Evolutionary conservation across 2,329 filamentous ascomycete species (phyloP), one percentile per base, ranked within the genome.

Genomic region (Periconia sp.): DNA sequence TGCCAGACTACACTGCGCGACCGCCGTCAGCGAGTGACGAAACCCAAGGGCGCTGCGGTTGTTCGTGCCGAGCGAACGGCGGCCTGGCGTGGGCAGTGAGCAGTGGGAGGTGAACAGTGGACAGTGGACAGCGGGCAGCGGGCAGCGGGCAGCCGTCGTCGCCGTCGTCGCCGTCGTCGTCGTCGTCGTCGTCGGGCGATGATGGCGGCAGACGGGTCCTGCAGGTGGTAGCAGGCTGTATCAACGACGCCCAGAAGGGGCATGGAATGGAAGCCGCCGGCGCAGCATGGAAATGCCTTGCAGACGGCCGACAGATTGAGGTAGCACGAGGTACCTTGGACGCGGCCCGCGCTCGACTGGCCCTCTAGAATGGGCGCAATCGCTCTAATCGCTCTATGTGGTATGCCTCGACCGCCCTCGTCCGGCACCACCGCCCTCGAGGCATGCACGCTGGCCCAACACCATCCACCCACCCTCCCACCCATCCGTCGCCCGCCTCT

Each of bases 361-460:
- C 54, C 54, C 54, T 43, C 56, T 53, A 57, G 54, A 56, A 60
- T 44, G 48, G 55, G 63, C 59, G 54, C 58, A 61, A 59, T 63
- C 52, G 57, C 57, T 60, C 57, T 48, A 44, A 30, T 46, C 42
- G 41, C 23, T 31, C 39, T 48, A 59, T n/a, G n/a, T n/a, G n/a
- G n/a, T n/a, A n/a, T 63, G 59, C 56, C 63, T 65, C 61, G 61
- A 65, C 60, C 64, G 63, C 63, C 63, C 59, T 64, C 57, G 53
- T 53, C 56, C 61, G 64, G 62, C 52, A 56, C 57, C 55, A 63
- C 59, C 56, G 61, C 60, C 56, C 44, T 59, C 46, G 37, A 46
- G 40, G 53, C 48, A 63, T 61, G 61, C 59, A 57, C 36, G 56
- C 58, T 63, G 54, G 59, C 61, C 55, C 63, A 65, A 59, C 62